phyloP scores from a whole-genome alignment of 2,329 filamentous ascomycete genomes.

The Elsinoe ampelina region DNA sequence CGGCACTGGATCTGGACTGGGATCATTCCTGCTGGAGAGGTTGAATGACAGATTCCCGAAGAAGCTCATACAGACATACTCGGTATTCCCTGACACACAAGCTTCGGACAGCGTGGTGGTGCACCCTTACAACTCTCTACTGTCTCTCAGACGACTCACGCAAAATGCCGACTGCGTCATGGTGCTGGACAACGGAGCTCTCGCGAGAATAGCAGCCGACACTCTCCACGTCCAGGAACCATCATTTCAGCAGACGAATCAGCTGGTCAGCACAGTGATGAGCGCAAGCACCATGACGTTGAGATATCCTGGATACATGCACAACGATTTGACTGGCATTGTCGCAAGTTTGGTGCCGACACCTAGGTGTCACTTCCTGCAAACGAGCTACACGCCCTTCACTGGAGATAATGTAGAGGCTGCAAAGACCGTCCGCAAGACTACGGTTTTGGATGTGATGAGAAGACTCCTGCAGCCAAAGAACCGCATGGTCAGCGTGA shows the following conservation, averaged over 20 bases:
- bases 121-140: constrained; percentile 93
- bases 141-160: constrained; percentile 81
- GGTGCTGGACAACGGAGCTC: constrained; percentile 88
- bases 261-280: constrained; percentile 94
- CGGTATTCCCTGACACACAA: constrained; percentile 90
- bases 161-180: constrained; percentile 97
- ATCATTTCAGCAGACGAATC: constrained; percentile 95
- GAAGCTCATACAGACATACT: constrained; percentile 98
- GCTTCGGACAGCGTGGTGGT: constrained; percentile 86
- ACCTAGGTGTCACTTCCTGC: constrained; percentile 92
- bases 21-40: constrained; percentile 86
- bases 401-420: constrained; percentile 93
- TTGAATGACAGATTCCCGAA: constrained; percentile 97
- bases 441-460: constrained; percentile 97
- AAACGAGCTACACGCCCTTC: constrained; percentile 97
- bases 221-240: constrained; percentile 89
- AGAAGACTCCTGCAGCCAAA: constrained; percentile 88
- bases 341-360: constrained; percentile 93
- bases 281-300: constrained; percentile 94
- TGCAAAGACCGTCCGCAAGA: constrained; percentile 95
- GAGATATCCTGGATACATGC: constrained; percentile 97
- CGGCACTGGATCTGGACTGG: constrained; percentile 90
- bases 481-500: constrained; percentile 97
- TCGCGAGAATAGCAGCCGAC: constrained; percentile 89
- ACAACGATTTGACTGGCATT: constrained; percentile 97